Conservation (phyloP, 225 moss, liverwort and hornwort genomes). For the Polytrichum formosum region DNA sequence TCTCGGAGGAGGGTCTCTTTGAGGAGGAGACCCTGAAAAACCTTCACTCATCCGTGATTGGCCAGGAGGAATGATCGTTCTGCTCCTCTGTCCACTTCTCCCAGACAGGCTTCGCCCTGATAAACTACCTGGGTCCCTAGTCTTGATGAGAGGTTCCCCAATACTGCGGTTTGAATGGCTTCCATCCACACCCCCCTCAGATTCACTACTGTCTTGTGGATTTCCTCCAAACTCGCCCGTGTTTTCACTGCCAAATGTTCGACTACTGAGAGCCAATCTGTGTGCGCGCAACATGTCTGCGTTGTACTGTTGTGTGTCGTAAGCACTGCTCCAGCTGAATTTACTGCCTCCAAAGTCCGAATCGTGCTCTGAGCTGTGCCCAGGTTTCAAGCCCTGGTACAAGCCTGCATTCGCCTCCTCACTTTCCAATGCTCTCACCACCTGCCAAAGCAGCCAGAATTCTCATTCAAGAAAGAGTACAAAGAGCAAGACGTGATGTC, state of each 20-base stretch:
- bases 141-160: constrained; percentile 11
- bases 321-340: constrained; percentile 23
- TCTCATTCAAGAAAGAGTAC: background rate
- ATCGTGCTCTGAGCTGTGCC: constrained; percentile 39
- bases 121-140: constrained; percentile 9
- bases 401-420: constrained; percentile 37
- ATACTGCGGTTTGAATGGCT: background rate
- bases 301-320: constrained; percentile 38
- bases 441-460: background rate
- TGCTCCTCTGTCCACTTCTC: constrained; percentile 17
- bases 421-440: constrained; percentile 41
- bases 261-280: constrained; percentile 28
- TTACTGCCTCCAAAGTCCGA: constrained; percentile 9
- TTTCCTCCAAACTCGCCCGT: constrained; percentile 42
- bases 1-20: constrained; percentile 34
- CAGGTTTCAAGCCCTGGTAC: constrained; percentile 47
- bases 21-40: constrained; percentile 31
- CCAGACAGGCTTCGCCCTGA: constrained; percentile 16
- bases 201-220: constrained; percentile 39
- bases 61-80: constrained; percentile 14
- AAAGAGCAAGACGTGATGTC: background rate
- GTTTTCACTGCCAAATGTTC: constrained; percentile 42
- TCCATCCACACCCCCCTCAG: constrained; percentile 17
- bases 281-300: constrained; percentile 42
- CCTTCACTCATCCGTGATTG: constrained; percentile 7